Conservation (phyloP, 495 filamentous ascomycete species). For the Neurospora sp. region DNA sequence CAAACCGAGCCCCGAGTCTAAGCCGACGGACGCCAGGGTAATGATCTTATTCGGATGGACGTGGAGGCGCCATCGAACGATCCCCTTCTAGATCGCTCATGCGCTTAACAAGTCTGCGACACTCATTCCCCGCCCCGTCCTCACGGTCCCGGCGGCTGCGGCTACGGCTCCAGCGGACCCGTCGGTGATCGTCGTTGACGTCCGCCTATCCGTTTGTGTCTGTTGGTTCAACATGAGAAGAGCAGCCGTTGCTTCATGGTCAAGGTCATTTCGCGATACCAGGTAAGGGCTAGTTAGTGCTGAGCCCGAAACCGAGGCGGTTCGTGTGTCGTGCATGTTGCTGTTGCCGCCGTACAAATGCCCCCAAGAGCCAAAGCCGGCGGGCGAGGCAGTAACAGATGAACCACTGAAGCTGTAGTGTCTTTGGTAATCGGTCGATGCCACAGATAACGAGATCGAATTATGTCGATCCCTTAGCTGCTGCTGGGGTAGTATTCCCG, state of each 20-base stretch:
- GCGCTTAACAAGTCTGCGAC: conserved; percentile 70
- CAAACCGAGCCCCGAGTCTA: neutral
- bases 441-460: conserved; percentile 36
- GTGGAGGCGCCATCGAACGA: neutral
- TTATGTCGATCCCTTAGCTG: conserved; percentile 25
- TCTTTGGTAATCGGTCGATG: conserved; percentile 22
- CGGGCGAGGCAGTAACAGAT: conserved; percentile 36
- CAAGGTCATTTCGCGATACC: conserved; percentile 38
- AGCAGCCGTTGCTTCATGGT: conserved; percentile 73
- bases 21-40: neutral
- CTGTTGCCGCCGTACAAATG: conserved; percentile 16
- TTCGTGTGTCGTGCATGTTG: conserved; percentile 5
- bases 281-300: conserved; percentile 41
- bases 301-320: conserved; percentile 26
- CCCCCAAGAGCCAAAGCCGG: conserved; percentile 30
- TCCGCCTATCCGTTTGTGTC: conserved; percentile 44
- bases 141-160: neutral
- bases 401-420: conserved; percentile 34
- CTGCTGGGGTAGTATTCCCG: conserved; percentile 34
- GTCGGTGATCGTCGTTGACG: neutral
- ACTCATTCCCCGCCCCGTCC: conserved; percentile 52
- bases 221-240: conserved; percentile 61
- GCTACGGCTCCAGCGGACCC: conserved; percentile 1
- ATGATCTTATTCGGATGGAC: neutral
- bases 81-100: conserved; percentile 16